Base-by-base conservation (phyloP, 352 stramenopile genomes). In the Thalassiosira pacifica region DNA sequence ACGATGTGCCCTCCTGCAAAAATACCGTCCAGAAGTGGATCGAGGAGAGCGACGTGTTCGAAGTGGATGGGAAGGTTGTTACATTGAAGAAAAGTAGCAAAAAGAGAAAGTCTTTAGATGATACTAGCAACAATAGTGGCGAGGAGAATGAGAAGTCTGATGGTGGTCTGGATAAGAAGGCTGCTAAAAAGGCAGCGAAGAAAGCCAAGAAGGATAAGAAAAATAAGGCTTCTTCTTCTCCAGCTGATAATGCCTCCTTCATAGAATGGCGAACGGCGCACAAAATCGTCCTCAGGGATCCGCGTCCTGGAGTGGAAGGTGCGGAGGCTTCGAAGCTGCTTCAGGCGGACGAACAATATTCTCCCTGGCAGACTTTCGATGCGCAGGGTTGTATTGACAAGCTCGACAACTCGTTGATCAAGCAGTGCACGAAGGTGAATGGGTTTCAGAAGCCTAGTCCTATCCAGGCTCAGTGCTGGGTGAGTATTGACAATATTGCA, bases 401-500 rank as follows among this genome's bases (percentile, higher is more conserved):
- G 6, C 76, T 93, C 81, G 95, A 63, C 91, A 86, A 76, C 96
- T 96, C 86, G 86, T 95, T 91, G 79, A 93, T 93, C 92, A 96
- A 92, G 90, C 98, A 94, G 94, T 98, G 93, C 80, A 91, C 77
- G 0, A 78, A 96, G 91, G 89, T 92, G 82, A 90, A 97, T 79
- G 93, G 93, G 24, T 99, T 99, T 85, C 83, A 90, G 65, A 95
- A 93, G 87, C 97, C 98, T 37, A 98, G 96, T 76, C 97, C 97
- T n/a, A 99, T 99, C 90, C 98, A 99, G 92, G 97, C 96, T 45
- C 96, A 99, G 87, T 99, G 97, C 84, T 99, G 97, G 97, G 79
- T 87, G 34, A 82, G 79, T 80, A n/a, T 16, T 63, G n/a, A n/a
- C n/a, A n/a, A n/a, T 68, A 69, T 96, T 98, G 65, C 96, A n/a